Conservation (phyloP, 345 rosid species). For the Excoecaria agallocha region DNA sequence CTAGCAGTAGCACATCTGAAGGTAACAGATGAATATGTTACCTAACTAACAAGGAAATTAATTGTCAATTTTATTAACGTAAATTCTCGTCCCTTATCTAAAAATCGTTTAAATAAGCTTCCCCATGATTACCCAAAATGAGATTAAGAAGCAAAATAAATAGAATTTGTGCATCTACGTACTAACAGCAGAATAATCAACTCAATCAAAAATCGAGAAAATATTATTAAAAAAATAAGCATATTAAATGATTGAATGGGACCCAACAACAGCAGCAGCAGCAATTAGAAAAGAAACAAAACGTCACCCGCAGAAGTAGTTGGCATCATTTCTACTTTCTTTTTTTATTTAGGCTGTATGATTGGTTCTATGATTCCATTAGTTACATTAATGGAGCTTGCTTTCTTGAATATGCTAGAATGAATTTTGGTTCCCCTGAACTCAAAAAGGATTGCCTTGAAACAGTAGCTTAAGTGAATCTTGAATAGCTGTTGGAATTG, state of each 20-base stretch:
- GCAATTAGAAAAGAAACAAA: too few relatives aligned
- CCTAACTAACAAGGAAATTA: neutral
- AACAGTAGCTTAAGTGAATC: neutral
- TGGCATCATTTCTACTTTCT: neutral
- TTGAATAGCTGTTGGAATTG: neutral
- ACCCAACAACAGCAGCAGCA: too few relatives aligned
- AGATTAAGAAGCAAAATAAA: neutral
- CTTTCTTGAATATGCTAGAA: neutral
- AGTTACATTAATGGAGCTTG: neutral
- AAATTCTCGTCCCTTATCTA: neutral
- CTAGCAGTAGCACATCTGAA: too few relatives aligned
- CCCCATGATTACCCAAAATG: neutral
- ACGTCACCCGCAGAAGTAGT: too few relatives aligned
- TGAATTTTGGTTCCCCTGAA: neutral
- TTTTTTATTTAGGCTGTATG: neutral
- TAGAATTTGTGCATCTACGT: neutral
- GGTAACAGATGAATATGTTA: too few relatives aligned
- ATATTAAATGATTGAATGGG: too few relatives aligned
- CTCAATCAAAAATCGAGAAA: neutral
- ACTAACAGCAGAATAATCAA: neutral
- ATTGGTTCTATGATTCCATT: slow-evolving; percentile 2
- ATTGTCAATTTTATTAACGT: neutral
- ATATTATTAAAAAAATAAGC: too few relatives aligned
- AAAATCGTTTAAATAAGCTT: neutral
- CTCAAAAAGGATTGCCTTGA: neutral